These are phyloP conservation scores for Limnanthes douglasii DNA, from an alignment of 345 rosid genomes.

Conservation along the genomic window DNA sequence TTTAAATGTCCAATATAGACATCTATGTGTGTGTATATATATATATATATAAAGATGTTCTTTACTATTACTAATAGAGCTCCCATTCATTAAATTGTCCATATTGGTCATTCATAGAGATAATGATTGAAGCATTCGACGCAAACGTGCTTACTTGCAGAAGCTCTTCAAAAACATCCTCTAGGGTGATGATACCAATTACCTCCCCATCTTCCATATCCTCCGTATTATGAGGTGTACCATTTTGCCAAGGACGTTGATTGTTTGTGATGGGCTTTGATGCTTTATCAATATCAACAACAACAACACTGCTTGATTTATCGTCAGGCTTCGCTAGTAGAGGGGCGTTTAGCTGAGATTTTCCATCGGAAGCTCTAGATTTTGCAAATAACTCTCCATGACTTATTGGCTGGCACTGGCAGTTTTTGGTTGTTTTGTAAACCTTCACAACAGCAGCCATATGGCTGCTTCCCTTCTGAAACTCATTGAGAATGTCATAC, in stretches of 20 bases:
- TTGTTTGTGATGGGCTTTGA: slow-evolving; percentile 17
- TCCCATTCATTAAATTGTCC: too few relatives aligned
- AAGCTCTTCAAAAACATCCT: slow-evolving; percentile 84
- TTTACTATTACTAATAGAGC: slow-evolving; percentile 2
- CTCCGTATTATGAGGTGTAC: slow-evolving; percentile 19
- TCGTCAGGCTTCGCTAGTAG: slow-evolving; percentile 30
- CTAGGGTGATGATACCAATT: slow-evolving; percentile 69
- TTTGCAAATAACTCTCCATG: slow-evolving; percentile 19
- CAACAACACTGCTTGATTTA: slow-evolving; percentile 16
- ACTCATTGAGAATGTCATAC: slow-evolving; percentile 76
- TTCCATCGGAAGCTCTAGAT: slow-evolving; percentile 11
- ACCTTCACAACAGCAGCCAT: slow-evolving; percentile 78
- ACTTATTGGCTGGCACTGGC: slow-evolving; percentile 8
- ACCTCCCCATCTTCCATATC: slow-evolving; percentile 71
- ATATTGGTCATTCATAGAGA: too few relatives aligned
- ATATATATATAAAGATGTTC: background rate
- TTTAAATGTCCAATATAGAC: background rate
- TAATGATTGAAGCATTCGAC: background rate
- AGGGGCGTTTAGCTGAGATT: slow-evolving; percentile 25
- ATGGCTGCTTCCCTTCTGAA: slow-evolving; percentile 85
- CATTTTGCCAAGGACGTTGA: slow-evolving; percentile 15
- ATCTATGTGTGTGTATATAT: background rate
- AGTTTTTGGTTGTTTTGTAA: slow-evolving; percentile 20
- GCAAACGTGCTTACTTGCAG: slow-evolving; percentile 35
- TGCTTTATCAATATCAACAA: slow-evolving; percentile 36